Conservation (phyloP, 2,329 filamentous ascomycete genomes). For the Cladophialophora psammophila region DNA sequence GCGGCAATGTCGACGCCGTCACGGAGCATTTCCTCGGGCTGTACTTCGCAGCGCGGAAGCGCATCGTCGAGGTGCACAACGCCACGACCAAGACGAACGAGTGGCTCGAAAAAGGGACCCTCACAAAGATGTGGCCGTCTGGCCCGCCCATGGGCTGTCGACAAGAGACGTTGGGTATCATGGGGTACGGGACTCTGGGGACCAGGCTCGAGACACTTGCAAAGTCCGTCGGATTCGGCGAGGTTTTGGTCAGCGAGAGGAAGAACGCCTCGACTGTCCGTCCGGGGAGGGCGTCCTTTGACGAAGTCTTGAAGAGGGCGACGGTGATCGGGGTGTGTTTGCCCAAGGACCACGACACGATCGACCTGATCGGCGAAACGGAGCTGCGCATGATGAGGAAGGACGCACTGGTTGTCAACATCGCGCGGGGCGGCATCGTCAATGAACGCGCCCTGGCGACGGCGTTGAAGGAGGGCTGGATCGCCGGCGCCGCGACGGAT, state of each 20-base stretch:
- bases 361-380: conserved; percentile 45
- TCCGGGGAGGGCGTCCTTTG: conserved; percentile 41
- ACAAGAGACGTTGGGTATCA: conserved; percentile 59
- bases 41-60: conserved; percentile 57
- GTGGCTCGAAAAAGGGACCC: conserved; percentile 52
- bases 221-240: conserved; percentile 55
- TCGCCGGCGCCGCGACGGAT: conserved; percentile 60
- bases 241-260: conserved; percentile 58
- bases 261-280: conserved; percentile 45
- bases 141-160: conserved; percentile 54
- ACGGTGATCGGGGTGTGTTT: conserved; percentile 46
- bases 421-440: conserved; percentile 60
- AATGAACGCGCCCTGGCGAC: conserved; percentile 58
- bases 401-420: conserved; percentile 57
- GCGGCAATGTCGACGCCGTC: conserved; percentile 58
- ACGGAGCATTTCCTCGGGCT: conserved; percentile 60
- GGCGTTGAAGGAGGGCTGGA: conserved; percentile 54
- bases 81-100: conserved; percentile 45
- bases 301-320: conserved; percentile 42
- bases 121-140: conserved; percentile 44
- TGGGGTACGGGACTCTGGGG: conserved; percentile 60
- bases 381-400: conserved; percentile 57
- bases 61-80: conserved; percentile 49
- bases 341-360: conserved; percentile 45
- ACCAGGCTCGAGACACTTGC: conserved; percentile 56